Conservation (phyloP, 2,329 filamentous ascomycete genomes). For the Alternaria postmessia region DNA sequence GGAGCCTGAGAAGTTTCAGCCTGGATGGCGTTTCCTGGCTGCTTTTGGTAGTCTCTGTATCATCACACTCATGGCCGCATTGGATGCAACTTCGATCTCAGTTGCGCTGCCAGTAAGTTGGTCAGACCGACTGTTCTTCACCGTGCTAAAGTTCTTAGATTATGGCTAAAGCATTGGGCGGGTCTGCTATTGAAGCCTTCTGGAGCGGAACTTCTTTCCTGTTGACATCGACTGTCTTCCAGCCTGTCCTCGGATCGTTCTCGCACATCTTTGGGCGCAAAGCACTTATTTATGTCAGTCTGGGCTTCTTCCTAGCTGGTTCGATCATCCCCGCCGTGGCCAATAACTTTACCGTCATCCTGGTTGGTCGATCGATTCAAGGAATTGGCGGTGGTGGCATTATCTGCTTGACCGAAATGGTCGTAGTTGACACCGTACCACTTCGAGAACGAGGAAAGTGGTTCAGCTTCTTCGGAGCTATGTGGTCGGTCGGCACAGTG, state of each 20-base stretch:
- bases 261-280: constrained; percentile 53
- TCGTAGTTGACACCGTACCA: constrained; percentile 58
- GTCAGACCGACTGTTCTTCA: not conserved
- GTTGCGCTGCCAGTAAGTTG: constrained; percentile 61
- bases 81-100: constrained; percentile 72
- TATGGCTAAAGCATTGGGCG: constrained; percentile 47
- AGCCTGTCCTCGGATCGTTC: constrained; percentile 52
- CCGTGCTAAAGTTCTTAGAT: constrained; percentile 35
- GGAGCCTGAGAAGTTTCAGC: constrained; percentile 36
- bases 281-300: constrained; percentile 46
- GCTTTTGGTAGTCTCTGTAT: constrained; percentile 59
- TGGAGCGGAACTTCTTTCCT: constrained; percentile 54
- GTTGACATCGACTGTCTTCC: constrained; percentile 52
- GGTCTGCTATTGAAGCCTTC: constrained; percentile 53
- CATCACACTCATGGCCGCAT: constrained; percentile 68
- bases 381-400: constrained; percentile 55
- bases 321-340: constrained; percentile 49
- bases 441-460: constrained; percentile 54
- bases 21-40: constrained; percentile 40
- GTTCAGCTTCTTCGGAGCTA: constrained; percentile 52
- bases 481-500: constrained; percentile 66
- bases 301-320: constrained; percentile 49
- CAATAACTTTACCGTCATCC: constrained; percentile 49
- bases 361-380: constrained; percentile 51
- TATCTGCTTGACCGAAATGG: constrained; percentile 54